Base-by-base conservation (phyloP, 768 basidiomycete species). In the Tulasnella sp. region DNA sequence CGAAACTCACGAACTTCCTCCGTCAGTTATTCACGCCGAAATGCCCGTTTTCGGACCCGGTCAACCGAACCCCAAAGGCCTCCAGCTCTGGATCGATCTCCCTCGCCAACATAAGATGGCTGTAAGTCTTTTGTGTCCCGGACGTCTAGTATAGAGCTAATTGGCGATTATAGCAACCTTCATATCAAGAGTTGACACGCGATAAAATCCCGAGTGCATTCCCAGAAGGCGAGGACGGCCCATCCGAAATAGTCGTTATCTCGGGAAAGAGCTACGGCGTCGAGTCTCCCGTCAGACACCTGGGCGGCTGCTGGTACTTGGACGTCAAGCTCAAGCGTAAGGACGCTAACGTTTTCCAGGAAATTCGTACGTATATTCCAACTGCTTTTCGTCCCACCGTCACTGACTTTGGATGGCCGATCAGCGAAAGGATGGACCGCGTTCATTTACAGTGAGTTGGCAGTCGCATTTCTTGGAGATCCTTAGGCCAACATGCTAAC, bases 281-380 rank as follows among this genome's bases (percentile, higher is more conserved):
- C 16, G 90, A 90, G 77, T 95, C 93, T 1, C 94, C 94, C 32
- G 95, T 98, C 32, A 83, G 90, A 67, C 93, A 93, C 0, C 85
- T 95, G 0, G 95, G 95, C 14, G 95, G 95, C 7, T 95, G 94
- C 80, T 95, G 93, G 92, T 97, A 87, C 80, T 89, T 95, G 81
- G 92, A 95, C 77, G 81, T 90, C 74, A 87, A 82, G 73, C 88
- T 95, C 79, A 80, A 84, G 36, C 84, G 84, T 73, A 84, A 87
- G 36, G 88, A 86, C 1, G 79, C 79, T 22, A 72, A 39, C n/a
- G 84, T 93, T 34, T 96, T 92, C 82, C 95, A 96, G 78, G 87
- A 89, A 14, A 83, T 98, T 44, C 95, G 92, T 88, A 76, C 78
- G 89, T 80, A 16, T 36, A 4, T 5, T 32, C 47, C 32, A 62